Base-by-base conservation (phyloP, 2,329 filamentous ascomycete species). In the Pseudogymnoascus pannorum region DNA sequence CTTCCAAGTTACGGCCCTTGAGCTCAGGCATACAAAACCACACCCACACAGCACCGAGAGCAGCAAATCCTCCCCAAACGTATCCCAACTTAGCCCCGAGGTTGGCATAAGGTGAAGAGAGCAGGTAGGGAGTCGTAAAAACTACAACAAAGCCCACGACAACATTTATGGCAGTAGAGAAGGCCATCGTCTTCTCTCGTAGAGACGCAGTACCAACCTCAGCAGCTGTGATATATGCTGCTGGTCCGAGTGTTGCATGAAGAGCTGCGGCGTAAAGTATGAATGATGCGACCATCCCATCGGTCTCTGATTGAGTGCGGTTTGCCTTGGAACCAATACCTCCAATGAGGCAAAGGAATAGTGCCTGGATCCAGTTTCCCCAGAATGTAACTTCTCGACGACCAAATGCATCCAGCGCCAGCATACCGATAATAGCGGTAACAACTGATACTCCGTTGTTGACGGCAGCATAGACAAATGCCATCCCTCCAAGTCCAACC, bases 111-210 rank as follows among this genome's bases (percentile, higher is more conserved):
- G 61, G 59, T 16, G 44, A 20, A 26, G 20, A 58, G 14, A 68
- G 62, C 4, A 68, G 62, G 38, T 68, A 68, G 1, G 66, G 66
- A 4, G 62, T 66, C 0, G 57, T 60, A 54, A 67, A 67, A 11
- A 64, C 63, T 3, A 68, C 66, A 1, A 64, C 62, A 20, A 68
- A 68, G 14, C 64, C 60, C n/a, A 65, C 60, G n/a, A 66, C 58
- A 36, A 66, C 64, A 29, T 67, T 66, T n/a, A 67, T 24, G 8
- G 64, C 64, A n/a, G 65, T 66, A 14, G 65, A 33, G 38, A 66
- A 8, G 7, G 66, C 66, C 65, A 66, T 65, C 22, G 65, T 67
- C 62, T 65, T 66, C 33, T 67, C 66, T 14, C 65, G 65, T 1
- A 67, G 48, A 38, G 48, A 24, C 4, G 54, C 33, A 4, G 65